phyloP scores from a whole-genome alignment of 2,329 filamentous ascomycete species.

The Beauveria scarabaeidicola region DNA sequence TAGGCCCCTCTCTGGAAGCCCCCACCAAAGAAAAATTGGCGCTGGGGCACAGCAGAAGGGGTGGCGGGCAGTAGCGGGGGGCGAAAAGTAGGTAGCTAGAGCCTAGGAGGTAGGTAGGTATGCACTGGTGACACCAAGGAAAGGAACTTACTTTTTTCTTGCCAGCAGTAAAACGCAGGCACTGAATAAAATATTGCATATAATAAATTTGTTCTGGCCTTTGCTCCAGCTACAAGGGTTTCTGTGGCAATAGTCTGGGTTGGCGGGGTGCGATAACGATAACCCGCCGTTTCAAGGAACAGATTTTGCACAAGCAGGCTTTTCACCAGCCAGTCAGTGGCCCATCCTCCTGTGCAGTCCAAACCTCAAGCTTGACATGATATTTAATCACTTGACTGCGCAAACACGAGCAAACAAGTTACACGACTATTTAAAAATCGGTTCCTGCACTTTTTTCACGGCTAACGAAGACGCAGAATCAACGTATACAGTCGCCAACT shows the following conservation, averaged over 20 bases:
- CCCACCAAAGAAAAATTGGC: slow-evolving; percentile 11
- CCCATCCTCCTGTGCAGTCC: background rate
- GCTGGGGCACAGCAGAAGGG: background rate
- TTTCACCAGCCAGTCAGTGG: background rate
- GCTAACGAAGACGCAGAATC: background rate
- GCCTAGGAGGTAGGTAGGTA: background rate
- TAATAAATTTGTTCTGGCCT: too few species aligned
- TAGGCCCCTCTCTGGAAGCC: slow-evolving; percentile 7
- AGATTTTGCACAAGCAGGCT: background rate
- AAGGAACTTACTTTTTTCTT: background rate
- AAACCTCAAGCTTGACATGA: background rate
- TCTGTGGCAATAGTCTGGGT: background rate
- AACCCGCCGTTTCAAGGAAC: slow-evolving; percentile 20
- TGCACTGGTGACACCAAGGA: background rate
- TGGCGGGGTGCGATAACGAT: slow-evolving; percentile 32
- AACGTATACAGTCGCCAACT: background rate
- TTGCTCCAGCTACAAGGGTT: background rate
- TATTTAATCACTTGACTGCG: background rate
- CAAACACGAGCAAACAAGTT: background rate
- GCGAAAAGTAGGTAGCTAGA: too few species aligned
- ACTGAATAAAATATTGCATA: background rate
- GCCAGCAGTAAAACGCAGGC: background rate
- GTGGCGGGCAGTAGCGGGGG: background rate
- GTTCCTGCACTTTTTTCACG: too few species aligned
- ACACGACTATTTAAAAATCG: too few species aligned